phyloP scores from a whole-genome alignment of 441 rosid genomes.

The Breynia disticha region DNA sequence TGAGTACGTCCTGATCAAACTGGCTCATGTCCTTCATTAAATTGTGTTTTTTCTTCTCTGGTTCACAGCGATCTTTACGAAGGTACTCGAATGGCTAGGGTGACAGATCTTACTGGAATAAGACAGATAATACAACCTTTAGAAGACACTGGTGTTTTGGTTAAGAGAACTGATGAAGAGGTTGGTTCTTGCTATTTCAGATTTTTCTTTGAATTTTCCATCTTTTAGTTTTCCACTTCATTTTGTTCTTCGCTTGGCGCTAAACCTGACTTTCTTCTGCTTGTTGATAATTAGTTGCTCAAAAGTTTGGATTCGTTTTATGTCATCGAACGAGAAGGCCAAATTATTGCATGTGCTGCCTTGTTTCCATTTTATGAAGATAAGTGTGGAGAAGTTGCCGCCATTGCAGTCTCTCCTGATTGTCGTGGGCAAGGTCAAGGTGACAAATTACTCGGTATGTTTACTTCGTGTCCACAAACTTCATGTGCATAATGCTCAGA shows the following conservation, averaged over 20 bases:
- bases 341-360: constrained; percentile 88
- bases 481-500: neutral
- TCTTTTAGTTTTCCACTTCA: too few relatives aligned
- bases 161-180: constrained; percentile 67
- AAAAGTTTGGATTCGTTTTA: constrained; percentile 52
- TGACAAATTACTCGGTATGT: constrained; percentile 80
- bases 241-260: constrained; percentile 2
- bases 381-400: constrained; percentile 82
- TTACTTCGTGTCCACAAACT: neutral
- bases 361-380: constrained; percentile 73
- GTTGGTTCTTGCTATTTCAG: constrained; percentile 20
- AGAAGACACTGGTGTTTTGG: constrained; percentile 61
- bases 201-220: neutral
- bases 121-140: constrained; percentile 59
- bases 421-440: constrained; percentile 97
- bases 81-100: constrained; percentile 71
- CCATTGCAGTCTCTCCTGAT: constrained; percentile 82
- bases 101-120: constrained; percentile 61
- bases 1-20: constrained; percentile 1
- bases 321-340: constrained; percentile 93
- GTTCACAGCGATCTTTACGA: constrained; percentile 67
- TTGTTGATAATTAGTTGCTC: constrained; percentile 34
- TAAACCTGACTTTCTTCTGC: constrained; percentile 12
- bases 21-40: constrained; percentile 10
- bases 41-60: constrained; percentile 2